A percentile compares a stretch with the other conserved stretches of the same genome.
Conservation (phyloP, 345 rosid genomes). For the Rubroshorea leprosula region DNA sequence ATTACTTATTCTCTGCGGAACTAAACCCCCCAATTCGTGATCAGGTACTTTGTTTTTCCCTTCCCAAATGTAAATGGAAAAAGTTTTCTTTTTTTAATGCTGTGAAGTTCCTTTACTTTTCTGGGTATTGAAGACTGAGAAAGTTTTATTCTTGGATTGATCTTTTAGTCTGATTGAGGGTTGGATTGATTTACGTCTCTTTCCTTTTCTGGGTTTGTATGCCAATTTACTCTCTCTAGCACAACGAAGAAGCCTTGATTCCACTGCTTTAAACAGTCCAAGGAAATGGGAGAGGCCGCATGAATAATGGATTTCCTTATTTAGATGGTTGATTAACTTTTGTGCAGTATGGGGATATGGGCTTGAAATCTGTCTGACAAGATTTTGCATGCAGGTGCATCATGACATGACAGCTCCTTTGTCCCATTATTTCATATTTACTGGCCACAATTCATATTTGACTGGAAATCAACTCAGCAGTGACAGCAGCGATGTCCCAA, state of each 20-base stretch:
- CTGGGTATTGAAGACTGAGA: neutral
- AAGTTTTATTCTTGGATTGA: neutral
- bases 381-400: neutral
- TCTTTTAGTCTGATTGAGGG: too few species aligned
- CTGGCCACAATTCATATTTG: slow-evolving; percentile 92
- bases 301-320: neutral
- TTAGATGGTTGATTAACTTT: neutral
- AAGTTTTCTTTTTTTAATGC: neutral
- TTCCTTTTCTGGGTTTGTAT: neutral
- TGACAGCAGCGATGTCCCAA: slow-evolving; percentile 83
- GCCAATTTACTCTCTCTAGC: too few species aligned
- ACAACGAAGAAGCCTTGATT: neutral
- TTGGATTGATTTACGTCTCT: too few species aligned
- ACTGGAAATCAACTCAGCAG: slow-evolving; percentile 91
- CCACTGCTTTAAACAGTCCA: too few species aligned
- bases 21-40: slow-evolving; percentile 52
- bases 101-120: neutral
- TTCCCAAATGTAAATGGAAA: neutral
- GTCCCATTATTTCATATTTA: slow-evolving; percentile 78
- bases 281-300: neutral
- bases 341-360: neutral
- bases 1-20: slow-evolving; percentile 50
- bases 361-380: neutral
- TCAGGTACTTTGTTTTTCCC: neutral
- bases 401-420: slow-evolving; percentile 67